Evolutionary conservation across 2,329 filamentous ascomycete genomes (phyloP).

Genomic region (Byssoonygena ceratinophila): DNA sequence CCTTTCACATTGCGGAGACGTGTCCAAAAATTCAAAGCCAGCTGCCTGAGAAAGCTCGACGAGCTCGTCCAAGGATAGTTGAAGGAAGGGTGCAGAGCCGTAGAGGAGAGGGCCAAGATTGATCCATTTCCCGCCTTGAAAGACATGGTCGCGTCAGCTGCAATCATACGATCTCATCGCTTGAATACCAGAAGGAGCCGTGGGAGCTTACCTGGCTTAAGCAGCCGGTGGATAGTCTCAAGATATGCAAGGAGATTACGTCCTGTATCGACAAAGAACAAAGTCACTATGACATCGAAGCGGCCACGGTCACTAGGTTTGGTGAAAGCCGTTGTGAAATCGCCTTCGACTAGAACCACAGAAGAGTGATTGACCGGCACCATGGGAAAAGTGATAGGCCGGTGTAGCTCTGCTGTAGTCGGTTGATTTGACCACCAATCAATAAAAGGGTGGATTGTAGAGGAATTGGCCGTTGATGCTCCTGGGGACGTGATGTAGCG

Average conservation of each 20-base stretch:
- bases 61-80: slow-evolving; percentile 47
- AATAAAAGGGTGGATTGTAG: slow-evolving; percentile 43
- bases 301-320: slow-evolving; percentile 13
- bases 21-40: slow-evolving; percentile 44
- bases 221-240: slow-evolving; percentile 42
- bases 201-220: slow-evolving; percentile 23
- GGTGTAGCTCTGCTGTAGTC: slow-evolving; percentile 39
- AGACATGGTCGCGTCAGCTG: not conserved
- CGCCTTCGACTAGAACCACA: slow-evolving; percentile 44
- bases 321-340: slow-evolving; percentile 41
- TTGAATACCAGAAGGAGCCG: no score
- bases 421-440: slow-evolving; percentile 49
- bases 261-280: slow-evolving; percentile 54
- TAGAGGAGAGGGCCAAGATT: slow-evolving; percentile 50
- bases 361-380: slow-evolving; percentile 24
- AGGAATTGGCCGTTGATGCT: slow-evolving; percentile 16
- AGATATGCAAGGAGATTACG: slow-evolving; percentile 47
- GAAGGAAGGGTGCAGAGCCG: slow-evolving; percentile 45
- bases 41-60: slow-evolving; percentile 39
- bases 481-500: slow-evolving; percentile 36
- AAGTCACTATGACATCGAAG: slow-evolving; percentile 45
- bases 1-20: slow-evolving; percentile 33
- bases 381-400: slow-evolving; percentile 41
- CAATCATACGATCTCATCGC: no score
- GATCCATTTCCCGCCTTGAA: slow-evolving; percentile 44